A percentile compares a stretch with the other conserved stretches of the same genome.
These are phyloP conservation scores for Boletus smithii DNA, from an alignment of 1,284 basidiomycete species.

Conservation along the genomic window DNA sequence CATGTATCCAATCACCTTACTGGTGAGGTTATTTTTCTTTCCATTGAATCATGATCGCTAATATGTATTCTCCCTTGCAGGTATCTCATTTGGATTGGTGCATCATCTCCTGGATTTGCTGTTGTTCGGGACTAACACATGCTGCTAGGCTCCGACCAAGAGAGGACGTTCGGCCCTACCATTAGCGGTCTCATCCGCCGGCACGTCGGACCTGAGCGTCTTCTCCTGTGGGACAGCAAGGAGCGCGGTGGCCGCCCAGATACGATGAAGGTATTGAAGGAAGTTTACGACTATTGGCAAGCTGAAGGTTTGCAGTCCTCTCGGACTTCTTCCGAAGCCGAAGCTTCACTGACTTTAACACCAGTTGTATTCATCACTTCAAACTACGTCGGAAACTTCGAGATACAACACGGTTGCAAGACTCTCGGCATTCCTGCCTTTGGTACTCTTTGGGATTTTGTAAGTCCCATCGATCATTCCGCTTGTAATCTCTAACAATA, in stretches of 20 bases:
- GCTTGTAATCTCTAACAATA: conserved; percentile 3
- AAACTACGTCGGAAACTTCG: conserved; percentile 67
- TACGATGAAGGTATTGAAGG: conserved; percentile 70
- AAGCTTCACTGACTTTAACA: conserved; percentile 7
- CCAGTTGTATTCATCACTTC: conserved; percentile 76
- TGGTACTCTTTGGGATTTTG: conserved; percentile 72
- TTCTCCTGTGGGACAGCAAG: conserved; percentile 72
- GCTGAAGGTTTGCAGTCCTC: conserved; percentile 54
- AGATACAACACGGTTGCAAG: conserved; percentile 78
- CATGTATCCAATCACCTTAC: conserved; percentile 65
- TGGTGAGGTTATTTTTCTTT: conserved; percentile 57
- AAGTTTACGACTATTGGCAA: conserved; percentile 60
- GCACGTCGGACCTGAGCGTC: conserved; percentile 64
- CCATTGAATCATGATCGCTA: no score
- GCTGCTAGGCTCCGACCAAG: conserved; percentile 65
- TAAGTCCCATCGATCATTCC: conserved; percentile 36
- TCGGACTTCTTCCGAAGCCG: neutral
- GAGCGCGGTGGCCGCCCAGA: conserved; percentile 68
- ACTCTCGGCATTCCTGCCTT: conserved; percentile 67
- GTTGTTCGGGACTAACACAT: conserved; percentile 4
- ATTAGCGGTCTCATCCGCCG: conserved; percentile 65
- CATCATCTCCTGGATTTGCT: conserved; percentile 15
- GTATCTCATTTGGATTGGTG: conserved; percentile 78
- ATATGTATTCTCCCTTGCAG: conserved; percentile 40
- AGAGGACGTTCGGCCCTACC: conserved; percentile 75